Evolutionary conservation across 148 eudicot genomes (phyloP).

Genomic region (Cornus controversa): DNA sequence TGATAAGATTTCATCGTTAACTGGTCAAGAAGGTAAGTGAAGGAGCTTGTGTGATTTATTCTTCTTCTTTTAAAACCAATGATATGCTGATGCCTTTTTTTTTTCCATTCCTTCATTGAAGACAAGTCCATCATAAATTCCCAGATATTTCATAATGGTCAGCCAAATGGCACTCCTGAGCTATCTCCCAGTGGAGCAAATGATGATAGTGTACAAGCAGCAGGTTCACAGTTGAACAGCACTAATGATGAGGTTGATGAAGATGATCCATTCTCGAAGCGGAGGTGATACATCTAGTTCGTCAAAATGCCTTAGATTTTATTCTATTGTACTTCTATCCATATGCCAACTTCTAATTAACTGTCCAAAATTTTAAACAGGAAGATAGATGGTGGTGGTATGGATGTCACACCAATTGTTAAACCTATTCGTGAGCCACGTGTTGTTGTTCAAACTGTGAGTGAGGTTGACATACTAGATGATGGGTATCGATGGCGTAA

Average conservation of each 20-base stretch:
- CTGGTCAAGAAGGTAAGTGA: slow-evolving; percentile 68
- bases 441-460: slow-evolving; percentile 89
- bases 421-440: slow-evolving; percentile 98
- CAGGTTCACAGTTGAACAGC: slow-evolving; percentile 45
- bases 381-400: slow-evolving; percentile 67
- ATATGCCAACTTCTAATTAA: not conserved
- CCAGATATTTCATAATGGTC: slow-evolving; percentile 42
- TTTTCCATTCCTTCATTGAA: slow-evolving; percentile 20
- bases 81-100: slow-evolving; percentile 13
- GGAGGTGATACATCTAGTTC: slow-evolving; percentile 42
- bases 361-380: slow-evolving; percentile 36
- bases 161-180: slow-evolving; percentile 51
- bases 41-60: slow-evolving; percentile 9
- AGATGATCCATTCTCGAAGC: slow-evolving; percentile 79
- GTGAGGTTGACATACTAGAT: slow-evolving; percentile 96
- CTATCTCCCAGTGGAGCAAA: slow-evolving; percentile 58
- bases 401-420: slow-evolving; percentile 76
- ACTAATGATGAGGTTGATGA: slow-evolving; percentile 63
- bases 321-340: not conserved
- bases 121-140: slow-evolving; percentile 45
- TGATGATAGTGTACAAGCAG: slow-evolving; percentile 52
- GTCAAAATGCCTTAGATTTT: not conserved
- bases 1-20: slow-evolving; percentile 46
- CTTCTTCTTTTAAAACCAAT: not conserved
- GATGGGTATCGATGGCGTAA: slow-evolving; percentile 99